Percentiles rank a stretch among this genome's conserved stretches.
phyloP scores from a whole-genome alignment of 108 stramenopile species.

The Nitzschia inconspicua region DNA sequence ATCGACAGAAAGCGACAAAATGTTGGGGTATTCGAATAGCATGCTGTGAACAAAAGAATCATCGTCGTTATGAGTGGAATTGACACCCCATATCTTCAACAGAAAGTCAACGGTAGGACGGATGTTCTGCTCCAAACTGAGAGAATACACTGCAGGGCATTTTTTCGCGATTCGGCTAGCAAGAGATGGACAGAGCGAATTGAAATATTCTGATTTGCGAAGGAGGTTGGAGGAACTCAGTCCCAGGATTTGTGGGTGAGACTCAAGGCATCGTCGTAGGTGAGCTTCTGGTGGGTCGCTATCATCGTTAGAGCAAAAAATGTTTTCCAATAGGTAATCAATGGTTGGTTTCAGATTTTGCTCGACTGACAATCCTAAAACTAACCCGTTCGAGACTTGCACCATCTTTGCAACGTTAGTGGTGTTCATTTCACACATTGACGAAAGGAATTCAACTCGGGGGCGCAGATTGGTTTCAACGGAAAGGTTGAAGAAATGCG shows the following conservation, averaged over 20 bases:
- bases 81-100: constrained; percentile 49
- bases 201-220: constrained; percentile 59
- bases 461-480: constrained; percentile 61
- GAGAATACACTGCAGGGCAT: constrained; percentile 55
- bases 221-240: constrained; percentile 58
- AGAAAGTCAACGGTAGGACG: constrained; percentile 62
- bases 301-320: constrained; percentile 9
- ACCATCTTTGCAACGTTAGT: constrained; percentile 8
- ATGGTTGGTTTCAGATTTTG: constrained; percentile 57
- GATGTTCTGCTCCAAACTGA: constrained; percentile 67
- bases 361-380: constrained; percentile 54
- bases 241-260: constrained; percentile 66
- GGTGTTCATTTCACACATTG: constrained; percentile 3
- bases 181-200: constrained; percentile 34
- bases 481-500: constrained; percentile 51
- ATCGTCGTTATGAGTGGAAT: not conserved
- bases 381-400: constrained; percentile 6
- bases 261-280: constrained; percentile 49
- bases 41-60: constrained; percentile 3
- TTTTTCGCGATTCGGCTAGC: constrained; percentile 27
- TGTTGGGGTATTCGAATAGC: constrained; percentile 60
- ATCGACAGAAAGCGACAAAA: constrained; percentile 73
- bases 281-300: not conserved
- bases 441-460: constrained; percentile 41
- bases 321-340: constrained; percentile 1